Percentiles rank a stretch among this genome's conserved stretches.
Evolutionary conservation across 2,329 filamentous ascomycete genomes (phyloP).

Genomic region (Malbranchea cinnamomea): DNA sequence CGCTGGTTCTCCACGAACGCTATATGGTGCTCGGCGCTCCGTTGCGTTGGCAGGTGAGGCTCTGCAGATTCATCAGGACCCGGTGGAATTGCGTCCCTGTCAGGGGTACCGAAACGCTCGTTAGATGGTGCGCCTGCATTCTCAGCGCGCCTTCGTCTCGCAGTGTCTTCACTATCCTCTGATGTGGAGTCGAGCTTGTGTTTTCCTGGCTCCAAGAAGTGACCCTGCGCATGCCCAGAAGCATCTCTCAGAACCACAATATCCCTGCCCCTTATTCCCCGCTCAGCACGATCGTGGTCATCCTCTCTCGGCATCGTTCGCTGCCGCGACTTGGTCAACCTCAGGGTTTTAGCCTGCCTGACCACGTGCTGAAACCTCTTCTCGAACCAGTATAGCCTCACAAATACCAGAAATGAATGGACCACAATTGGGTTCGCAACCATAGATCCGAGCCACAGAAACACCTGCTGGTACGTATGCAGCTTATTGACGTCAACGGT

Average conservation of each 20-base stretch:
- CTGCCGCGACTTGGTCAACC: slow-evolving; percentile 43
- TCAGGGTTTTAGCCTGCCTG: slow-evolving; percentile 51
- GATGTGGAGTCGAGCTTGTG: slow-evolving; percentile 14
- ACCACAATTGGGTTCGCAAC: slow-evolving; percentile 72
- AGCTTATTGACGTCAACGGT: slow-evolving; percentile 52
- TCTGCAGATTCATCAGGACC: slow-evolving; percentile 34
- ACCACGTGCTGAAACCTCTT: slow-evolving; percentile 82
- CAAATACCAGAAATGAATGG: slow-evolving; percentile 73
- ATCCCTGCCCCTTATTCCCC: slow-evolving; percentile 22
- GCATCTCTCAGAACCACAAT: slow-evolving; percentile 25
- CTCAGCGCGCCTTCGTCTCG: slow-evolving; percentile 8
- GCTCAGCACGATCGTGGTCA: slow-evolving; percentile 24
- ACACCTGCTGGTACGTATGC: slow-evolving; percentile 57
- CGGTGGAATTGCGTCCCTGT: slow-evolving; percentile 5
- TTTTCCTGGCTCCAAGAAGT: slow-evolving; percentile 12
- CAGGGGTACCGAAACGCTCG: not conserved
- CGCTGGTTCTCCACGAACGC: slow-evolving; percentile 76
- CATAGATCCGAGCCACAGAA: slow-evolving; percentile 57
- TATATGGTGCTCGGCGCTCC: slow-evolving; percentile 63
- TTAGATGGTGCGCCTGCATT: too few relatives aligned
- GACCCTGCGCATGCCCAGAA: slow-evolving; percentile 16
- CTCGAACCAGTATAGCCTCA: slow-evolving; percentile 96
- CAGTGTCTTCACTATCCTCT: slow-evolving; percentile 10
- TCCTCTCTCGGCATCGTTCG: slow-evolving; percentile 35
- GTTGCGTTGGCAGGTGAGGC: slow-evolving; percentile 37